Base-by-base conservation (phyloP, 257 asterid genomes). In the Solanum pennellii region DNA sequence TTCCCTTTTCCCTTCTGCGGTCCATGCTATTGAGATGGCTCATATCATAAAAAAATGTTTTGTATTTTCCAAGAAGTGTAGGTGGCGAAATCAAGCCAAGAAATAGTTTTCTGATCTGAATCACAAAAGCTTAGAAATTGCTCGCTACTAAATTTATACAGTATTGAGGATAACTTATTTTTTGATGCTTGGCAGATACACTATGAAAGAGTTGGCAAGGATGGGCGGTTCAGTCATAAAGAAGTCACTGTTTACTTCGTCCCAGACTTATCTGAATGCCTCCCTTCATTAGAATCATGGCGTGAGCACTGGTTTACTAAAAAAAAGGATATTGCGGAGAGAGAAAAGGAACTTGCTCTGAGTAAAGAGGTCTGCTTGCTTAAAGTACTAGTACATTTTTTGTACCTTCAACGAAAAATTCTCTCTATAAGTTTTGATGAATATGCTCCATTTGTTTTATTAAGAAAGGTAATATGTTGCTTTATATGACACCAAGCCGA, bases 201-300 rank as follows among this genome's bases (percentile, higher is more conserved):
- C 92, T 97, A 97, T 86, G 92, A 95, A 29, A 93, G 99, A 93
- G 89, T 96, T 89, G 99, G 98, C 87, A 93, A 92, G 91, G 97
- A 96, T 89, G 99, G 99, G 83, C 91, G 89, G 89, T 95, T 91
- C 89, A 96, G 97, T 92, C 98, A 97, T 92, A 94, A 90, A 86
- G 99, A 97, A 93, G 93, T 97, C 88, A 94, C 98, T 39, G 99
- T 96, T 77, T 86, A 94, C 86, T 97, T 91, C 87, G 94, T 96
- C 90, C 99, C 99, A 15, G 98, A 97, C 93, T 91, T 97, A 68
- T 93, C 98, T 15, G 94, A 91, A 11, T 97, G 98, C 89, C 96
- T 95, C 82, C 99, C 99, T 86, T 96, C 99, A 33, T 88, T 94
- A 86, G 98, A 95, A 62, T 89, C 88, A 83, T 97, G 99, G 99